Conservation (phyloP, 768 basidiomycete genomes). For the Lactarius quietus region DNA sequence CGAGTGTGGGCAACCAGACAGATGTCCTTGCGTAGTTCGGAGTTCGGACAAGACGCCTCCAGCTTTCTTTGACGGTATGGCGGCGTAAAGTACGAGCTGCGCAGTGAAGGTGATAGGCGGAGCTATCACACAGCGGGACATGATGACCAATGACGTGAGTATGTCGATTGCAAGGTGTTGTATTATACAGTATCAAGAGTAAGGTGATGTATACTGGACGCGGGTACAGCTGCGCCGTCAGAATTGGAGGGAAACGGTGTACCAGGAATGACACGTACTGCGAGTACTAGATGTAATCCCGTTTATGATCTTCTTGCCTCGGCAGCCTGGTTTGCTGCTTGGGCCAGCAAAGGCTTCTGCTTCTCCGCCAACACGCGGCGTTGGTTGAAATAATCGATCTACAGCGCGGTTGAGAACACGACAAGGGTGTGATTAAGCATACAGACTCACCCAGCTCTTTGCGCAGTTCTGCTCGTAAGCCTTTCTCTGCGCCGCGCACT, state of each 20-base stretch:
- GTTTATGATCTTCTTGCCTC: constrained; percentile 28
- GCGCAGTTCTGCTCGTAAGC: constrained; percentile 74
- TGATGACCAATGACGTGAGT: not conserved
- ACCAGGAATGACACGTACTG: not conserved
- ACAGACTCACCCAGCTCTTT: constrained; percentile 76
- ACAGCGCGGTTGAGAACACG: constrained; percentile 1
- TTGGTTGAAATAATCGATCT: constrained; percentile 97
- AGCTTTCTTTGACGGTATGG: not conserved
- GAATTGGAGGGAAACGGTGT: not conserved
- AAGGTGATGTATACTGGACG: not conserved
- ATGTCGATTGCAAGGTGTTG: not conserved
- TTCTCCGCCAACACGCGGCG: constrained; percentile 77
- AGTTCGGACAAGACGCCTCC: not conserved
- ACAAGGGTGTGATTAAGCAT: not conserved
- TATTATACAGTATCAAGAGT: not conserved
- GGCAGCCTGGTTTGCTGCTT: constrained; percentile 38
- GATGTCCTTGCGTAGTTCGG: not conserved
- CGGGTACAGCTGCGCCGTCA: not conserved
- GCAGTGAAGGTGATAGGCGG: not conserved
- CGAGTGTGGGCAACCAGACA: not conserved
- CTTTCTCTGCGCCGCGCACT: constrained; percentile 55
- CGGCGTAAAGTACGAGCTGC: not conserved
- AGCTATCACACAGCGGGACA: not conserved
- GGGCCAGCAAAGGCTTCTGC: constrained; percentile 66
- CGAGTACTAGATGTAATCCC: too few species aligned